phyloP scores from a whole-genome alignment of 805 yeast genomes.

The Candida ficus region DNA sequence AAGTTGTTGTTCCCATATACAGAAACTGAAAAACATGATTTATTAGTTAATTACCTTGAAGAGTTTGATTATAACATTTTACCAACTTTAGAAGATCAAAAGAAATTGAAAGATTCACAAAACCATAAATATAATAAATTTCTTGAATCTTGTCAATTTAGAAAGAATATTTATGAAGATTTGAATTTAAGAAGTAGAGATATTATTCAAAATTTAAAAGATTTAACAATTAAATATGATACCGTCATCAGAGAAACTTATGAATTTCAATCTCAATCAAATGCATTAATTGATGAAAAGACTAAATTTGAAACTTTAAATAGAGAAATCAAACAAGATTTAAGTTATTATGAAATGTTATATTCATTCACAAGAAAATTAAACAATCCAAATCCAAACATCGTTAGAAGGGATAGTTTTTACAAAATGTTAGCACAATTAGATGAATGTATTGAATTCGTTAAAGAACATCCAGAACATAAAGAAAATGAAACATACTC shows the following conservation, averaged over 20 bases:
- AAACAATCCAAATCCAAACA: constrained; percentile 63
- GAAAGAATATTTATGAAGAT: constrained; percentile 26
- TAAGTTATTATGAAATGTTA: constrained; percentile 62
- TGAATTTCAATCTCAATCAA: constrained; percentile 57
- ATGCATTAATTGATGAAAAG: constrained; percentile 43
- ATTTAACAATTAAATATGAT: constrained; percentile 47
- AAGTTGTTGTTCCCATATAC: constrained; percentile 22
- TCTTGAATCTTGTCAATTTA: constrained; percentile 28
- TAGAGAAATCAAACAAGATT: constrained; percentile 39
- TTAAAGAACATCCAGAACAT: constrained; percentile 50
- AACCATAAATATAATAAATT: constrained; percentile 27
- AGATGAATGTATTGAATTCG: constrained; percentile 63
- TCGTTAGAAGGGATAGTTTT: constrained; percentile 58
- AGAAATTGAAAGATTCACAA: constrained; percentile 33
- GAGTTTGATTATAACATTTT: constrained; percentile 39
- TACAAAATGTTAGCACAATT: constrained; percentile 47
- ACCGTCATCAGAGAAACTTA: constrained; percentile 57
- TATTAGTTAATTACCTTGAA: constrained; percentile 33
- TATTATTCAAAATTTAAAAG: constrained; percentile 41
- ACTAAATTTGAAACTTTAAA: constrained; percentile 36
- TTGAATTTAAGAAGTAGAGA: constrained; percentile 42
- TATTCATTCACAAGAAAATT: constrained; percentile 65
- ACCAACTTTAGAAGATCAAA: constrained; percentile 33
- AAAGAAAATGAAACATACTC: constrained; percentile 66
- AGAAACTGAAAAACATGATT: constrained; percentile 29